Base-by-base conservation (phyloP, 306 rosid species). In the Echinosophora koreensis region DNA sequence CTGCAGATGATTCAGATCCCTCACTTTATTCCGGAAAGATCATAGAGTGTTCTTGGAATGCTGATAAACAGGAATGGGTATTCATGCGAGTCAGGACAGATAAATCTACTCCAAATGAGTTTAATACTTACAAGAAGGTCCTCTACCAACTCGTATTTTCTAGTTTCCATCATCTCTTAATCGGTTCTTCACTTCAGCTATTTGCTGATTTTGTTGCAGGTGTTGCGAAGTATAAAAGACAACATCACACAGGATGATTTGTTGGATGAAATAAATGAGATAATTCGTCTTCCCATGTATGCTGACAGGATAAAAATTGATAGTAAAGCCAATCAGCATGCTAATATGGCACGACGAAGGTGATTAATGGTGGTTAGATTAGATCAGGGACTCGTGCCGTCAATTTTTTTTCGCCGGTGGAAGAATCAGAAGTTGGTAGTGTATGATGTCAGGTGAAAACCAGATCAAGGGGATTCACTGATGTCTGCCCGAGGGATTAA, bases 251-350 rank as follows among this genome's bases (percentile, higher is more conserved):
- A 89, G 84, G 99, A 92, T 0, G 73, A 87, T 56, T 84, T 95
- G 88, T 86, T 92, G 92, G 83, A 84, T 34, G 99, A 95, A 86
- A 95, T 95, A 30, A 5, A 87, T 58, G 96, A 95, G 93, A 95
- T 92, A 74, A 92, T 95, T 68, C 89, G 92, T 73, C 89, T 95
- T 77, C 99, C 99, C 41, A 95, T 95, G 99, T 95, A 95, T 79
- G 97, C 97, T 3, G 99, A 92, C 80, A 82, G 99, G 90, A 92
- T 95, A 80, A 73, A 64, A 81, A 87, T 8, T 17, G 99, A 95
- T 52, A 92, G 97, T 66, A 95, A 92, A 86, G 96, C 94, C 5
- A 90, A 77, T 58, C 93, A 86, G 61, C 94, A 89, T 78, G 70
- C 79, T 4, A 85, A 74, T 81, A 82, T 82, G 5, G 91, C 85